Evolutionary conservation across 2,329 filamentous ascomycete species (phyloP), one percentile per base, ranked within the genome.

Genomic region (Microdochium trichocladiopsis): DNA sequence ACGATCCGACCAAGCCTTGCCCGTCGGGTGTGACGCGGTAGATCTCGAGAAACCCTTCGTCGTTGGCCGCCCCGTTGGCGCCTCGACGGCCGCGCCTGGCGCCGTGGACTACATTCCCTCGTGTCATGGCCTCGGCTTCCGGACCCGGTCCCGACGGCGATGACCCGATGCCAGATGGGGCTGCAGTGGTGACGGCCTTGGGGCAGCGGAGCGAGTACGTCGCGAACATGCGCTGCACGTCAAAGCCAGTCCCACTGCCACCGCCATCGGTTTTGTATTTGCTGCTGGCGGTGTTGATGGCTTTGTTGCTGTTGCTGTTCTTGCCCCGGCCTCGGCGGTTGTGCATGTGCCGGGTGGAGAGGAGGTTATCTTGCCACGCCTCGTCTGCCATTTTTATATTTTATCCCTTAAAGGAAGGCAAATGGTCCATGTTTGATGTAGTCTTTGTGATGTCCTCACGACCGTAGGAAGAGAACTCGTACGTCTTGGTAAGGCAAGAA

Each of bases 331-430:
- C 47, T 49, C 24, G 51, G 6, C 59, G 59, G 51, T 62, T 62
- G 51, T 62, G 60, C 8, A 61, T 52, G 51, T 62, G 60, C 22
- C 60, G 52, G 11, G 59, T 58, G 4, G 55, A 56, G 45, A 61
- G 53, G 25, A 56, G 58, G 6, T 56, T 47, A 23, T 62, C 60
- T 47, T 62, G 53, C 60, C 60, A 62, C 47, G 56, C 53, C 12
- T 60, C 58, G 23, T 48, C 24, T 9, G 23, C 22, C 47, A 48
- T 48, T n/a, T 25, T 25, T 22, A 6, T 41, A 6, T 16, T 33
- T 8, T 11, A 5, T 37, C 33, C n/a, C n/a, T n/a, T n/a, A n/a
- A n/a, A n/a, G n/a, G n/a, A n/a, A n/a, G n/a, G n/a, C n/a, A n/a
- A n/a, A n/a, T n/a, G n/a, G n/a, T n/a, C n/a, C n/a, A n/a, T n/a